Conservation (phyloP, 176 grass and related monocot species). For the Raddia guianensis region DNA sequence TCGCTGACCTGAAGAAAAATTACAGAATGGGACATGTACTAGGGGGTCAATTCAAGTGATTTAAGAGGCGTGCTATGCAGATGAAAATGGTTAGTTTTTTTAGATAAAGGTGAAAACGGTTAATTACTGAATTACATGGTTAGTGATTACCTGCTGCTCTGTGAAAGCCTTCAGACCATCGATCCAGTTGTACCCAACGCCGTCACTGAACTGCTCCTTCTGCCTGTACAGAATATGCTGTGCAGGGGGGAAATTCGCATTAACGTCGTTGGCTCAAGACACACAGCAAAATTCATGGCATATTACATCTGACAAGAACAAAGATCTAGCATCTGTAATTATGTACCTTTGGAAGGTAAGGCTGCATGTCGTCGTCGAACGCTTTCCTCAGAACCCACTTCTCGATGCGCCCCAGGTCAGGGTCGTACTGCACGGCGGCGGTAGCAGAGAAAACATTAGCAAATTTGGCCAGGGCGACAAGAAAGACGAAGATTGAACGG, state of each 20-base stretch:
- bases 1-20: slow-evolving; percentile 61
- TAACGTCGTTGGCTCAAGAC: slow-evolving; percentile 1
- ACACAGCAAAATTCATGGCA: background rate
- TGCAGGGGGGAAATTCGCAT: background rate
- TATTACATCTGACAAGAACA: background rate
- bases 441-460: slow-evolving; percentile 14
- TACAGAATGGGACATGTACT: background rate
- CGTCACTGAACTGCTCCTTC: slow-evolving; percentile 99
- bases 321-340: slow-evolving; percentile 38
- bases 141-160: slow-evolving; percentile 59
- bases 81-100: background rate
- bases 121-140: background rate
- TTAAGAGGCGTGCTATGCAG: background rate
- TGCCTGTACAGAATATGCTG: slow-evolving; percentile 98
- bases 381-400: slow-evolving; percentile 96
- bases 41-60: background rate
- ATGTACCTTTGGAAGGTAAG: slow-evolving; percentile 90
- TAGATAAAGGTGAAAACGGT: too few relatives aligned
- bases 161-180: slow-evolving; percentile 94
- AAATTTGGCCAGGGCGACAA: background rate
- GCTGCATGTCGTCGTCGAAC: slow-evolving; percentile 85
- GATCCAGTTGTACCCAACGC: slow-evolving; percentile 95
- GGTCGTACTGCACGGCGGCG: slow-evolving; percentile 55
- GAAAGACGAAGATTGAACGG: too few relatives aligned
- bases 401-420: slow-evolving; percentile 67